Percentiles rank a stretch among this genome's conserved stretches.
Evolutionary conservation across 176 grass and related monocot species (phyloP).

Genomic region (Pontederia paniculata): DNA sequence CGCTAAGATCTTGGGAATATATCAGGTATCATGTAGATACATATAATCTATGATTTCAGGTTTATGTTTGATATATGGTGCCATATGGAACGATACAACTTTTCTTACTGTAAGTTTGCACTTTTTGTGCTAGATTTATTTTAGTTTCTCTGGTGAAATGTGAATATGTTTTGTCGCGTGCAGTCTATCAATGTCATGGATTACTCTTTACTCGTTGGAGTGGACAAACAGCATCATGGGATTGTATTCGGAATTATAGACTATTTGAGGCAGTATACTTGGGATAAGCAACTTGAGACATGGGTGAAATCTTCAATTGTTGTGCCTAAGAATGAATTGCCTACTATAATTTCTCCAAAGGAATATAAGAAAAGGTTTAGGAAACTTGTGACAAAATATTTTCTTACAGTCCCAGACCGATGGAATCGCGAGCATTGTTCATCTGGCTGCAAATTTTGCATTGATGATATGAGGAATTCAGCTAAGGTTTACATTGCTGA

Average conservation of each 20-base stretch:
- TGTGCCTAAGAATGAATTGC: constrained; percentile 64
- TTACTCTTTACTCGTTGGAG: constrained; percentile 91
- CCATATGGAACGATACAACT: constrained; percentile 96
- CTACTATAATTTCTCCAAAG: constrained; percentile 72
- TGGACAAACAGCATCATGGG: constrained; percentile 54
- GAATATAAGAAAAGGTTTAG: constrained; percentile 92
- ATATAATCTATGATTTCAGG: neutral
- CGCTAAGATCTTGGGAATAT: constrained; percentile 87
- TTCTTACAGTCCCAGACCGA: constrained; percentile 63
- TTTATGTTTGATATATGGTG: constrained; percentile 14
- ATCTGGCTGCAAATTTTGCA: constrained; percentile 35
- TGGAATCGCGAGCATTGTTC: constrained; percentile 54
- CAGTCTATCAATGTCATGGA: constrained; percentile 90
- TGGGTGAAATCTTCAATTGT: constrained; percentile 85
- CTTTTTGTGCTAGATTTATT: constrained; percentile 2
- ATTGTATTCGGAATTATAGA: constrained; percentile 95
- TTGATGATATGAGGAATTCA: constrained; percentile 34
- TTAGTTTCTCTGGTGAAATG: neutral
- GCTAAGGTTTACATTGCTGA: constrained; percentile 15
- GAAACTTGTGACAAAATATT: constrained; percentile 79
- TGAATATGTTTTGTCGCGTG: constrained; percentile 20
- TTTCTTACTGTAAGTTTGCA: constrained; percentile 83
- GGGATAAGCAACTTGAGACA: constrained; percentile 95
- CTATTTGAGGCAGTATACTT: constrained; percentile 84
- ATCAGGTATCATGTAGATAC: constrained; percentile 29